Conservation (phyloP, 2,329 filamentous ascomycete genomes). For the Plenodomus lindquistii region DNA sequence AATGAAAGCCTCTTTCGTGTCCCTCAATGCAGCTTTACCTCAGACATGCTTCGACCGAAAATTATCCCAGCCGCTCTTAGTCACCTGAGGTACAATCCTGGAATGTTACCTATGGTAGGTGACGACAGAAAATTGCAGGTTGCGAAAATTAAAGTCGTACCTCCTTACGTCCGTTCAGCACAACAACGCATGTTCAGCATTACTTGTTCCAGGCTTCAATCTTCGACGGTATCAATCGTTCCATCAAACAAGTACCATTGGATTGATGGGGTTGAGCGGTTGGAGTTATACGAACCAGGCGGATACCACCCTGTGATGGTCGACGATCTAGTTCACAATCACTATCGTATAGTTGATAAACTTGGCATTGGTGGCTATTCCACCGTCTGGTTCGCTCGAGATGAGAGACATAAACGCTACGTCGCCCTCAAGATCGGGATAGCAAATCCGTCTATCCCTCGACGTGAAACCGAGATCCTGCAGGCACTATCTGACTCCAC, state of each 20-base stretch:
- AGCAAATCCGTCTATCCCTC: conserved; percentile 7
- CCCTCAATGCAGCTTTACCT: not conserved
- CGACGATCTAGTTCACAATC: conserved; percentile 19
- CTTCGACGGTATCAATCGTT: conserved; percentile 9
- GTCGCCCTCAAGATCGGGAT: conserved; percentile 14
- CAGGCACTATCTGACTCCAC: conserved; percentile 4
- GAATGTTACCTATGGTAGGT: not conserved
- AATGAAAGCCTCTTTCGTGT: no score
- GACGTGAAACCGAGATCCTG: conserved; percentile 10
- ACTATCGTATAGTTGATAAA: conserved; percentile 25
- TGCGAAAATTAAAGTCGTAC: conserved; percentile 1
- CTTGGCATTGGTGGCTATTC: conserved; percentile 23
- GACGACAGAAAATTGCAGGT: not conserved
- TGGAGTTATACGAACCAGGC: conserved; percentile 16
- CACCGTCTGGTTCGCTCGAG: conserved; percentile 25
- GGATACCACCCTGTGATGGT: conserved; percentile 22
- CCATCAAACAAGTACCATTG: conserved; percentile 12
- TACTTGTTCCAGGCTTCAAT: conserved; percentile 2
- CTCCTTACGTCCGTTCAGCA: conserved; percentile 3
- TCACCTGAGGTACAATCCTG: not conserved
- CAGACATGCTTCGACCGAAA: not conserved
- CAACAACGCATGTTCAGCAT: conserved; percentile 6
- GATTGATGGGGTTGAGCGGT: conserved; percentile 13
- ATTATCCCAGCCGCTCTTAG: not conserved
- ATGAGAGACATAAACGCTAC: conserved; percentile 10